phyloP scores from a whole-genome alignment of 2,329 filamentous ascomycete genomes.

The Septoria linicola region DNA sequence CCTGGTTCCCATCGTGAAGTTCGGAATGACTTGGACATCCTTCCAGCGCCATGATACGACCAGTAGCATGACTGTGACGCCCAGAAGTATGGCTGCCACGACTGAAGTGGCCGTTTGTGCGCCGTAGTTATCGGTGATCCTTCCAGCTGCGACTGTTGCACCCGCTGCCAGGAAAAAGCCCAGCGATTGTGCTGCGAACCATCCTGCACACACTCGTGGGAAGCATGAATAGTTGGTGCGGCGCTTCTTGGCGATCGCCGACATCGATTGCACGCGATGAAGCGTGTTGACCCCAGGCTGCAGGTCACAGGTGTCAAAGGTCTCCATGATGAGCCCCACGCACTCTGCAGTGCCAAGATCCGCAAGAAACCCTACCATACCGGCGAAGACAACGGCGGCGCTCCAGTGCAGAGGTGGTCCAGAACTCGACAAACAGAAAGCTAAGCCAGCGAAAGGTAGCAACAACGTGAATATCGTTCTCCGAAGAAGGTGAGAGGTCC shows the following conservation, averaged over 20 bases:
- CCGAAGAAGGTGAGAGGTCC: conserved; percentile 71
- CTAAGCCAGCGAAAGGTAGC: conserved; percentile 65
- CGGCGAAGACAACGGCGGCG: conserved; percentile 66
- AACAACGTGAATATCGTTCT: conserved; percentile 65
- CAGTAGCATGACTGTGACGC: conserved; percentile 64
- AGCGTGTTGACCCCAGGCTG: conserved; percentile 65
- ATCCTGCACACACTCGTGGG: conserved; percentile 69
- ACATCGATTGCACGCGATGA: conserved; percentile 49
- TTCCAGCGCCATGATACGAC: conserved; percentile 64
- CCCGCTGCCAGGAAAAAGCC: conserved; percentile 69
- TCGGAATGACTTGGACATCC: conserved; percentile 67
- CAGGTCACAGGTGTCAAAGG: conserved; percentile 76
- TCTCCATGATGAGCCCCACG: conserved; percentile 75
- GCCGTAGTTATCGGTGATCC: conserved; percentile 63
- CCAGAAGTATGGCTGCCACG: conserved; percentile 64
- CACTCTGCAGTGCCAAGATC: conserved; percentile 74
- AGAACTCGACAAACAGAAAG: conserved; percentile 65
- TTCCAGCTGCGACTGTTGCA: conserved; percentile 67
- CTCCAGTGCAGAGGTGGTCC: conserved; percentile 61
- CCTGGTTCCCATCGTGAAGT: conserved; percentile 44
- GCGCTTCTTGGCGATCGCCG: conserved; percentile 38
- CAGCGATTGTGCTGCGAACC: conserved; percentile 67
- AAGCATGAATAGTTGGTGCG: conserved; percentile 74
- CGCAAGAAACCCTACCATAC: conserved; percentile 66
- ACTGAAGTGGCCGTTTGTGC: conserved; percentile 67